phyloP scores from a whole-genome alignment of 2,329 filamentous ascomycete species.

The Geoglossum cookeanum region DNA sequence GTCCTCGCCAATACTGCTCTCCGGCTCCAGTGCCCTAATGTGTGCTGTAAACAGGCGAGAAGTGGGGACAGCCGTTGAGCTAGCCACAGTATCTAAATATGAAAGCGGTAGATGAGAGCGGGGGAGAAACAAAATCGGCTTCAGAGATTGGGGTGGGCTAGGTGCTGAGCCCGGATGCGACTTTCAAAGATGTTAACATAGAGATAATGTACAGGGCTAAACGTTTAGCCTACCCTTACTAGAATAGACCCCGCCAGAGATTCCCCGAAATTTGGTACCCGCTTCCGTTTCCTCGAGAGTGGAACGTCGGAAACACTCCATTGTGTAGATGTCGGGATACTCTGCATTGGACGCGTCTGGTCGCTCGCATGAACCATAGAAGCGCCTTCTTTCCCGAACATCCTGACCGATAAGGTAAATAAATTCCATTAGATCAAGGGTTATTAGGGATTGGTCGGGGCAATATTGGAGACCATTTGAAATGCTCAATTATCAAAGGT shows the following conservation, averaged over 20 bases:
- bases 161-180: conserved; percentile 19
- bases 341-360: not conserved
- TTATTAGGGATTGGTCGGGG: not conserved
- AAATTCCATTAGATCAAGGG: not conserved
- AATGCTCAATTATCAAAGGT: not conserved
- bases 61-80: conserved; percentile 14
- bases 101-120: conserved; percentile 20
- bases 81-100: conserved; percentile 20
- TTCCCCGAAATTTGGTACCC: not conserved
- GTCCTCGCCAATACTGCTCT: conserved; percentile 11
- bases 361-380: not conserved
- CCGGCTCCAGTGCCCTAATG: conserved; percentile 18
- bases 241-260: not conserved
- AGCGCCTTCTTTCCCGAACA: not conserved
- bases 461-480: not conserved
- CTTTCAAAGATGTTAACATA: conserved; percentile 10
- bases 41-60: conserved; percentile 21
- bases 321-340: too few species aligned
- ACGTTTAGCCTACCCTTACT: not conserved
- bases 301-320: not conserved
- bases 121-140: conserved; percentile 19
- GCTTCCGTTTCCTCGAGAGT: not conserved
- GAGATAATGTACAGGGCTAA: not conserved
- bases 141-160: conserved; percentile 18
- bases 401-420: not conserved